These are phyloP conservation scores for Astragalus membranaceus DNA, from an alignment of 306 rosid species.

Conservation along the genomic window DNA sequence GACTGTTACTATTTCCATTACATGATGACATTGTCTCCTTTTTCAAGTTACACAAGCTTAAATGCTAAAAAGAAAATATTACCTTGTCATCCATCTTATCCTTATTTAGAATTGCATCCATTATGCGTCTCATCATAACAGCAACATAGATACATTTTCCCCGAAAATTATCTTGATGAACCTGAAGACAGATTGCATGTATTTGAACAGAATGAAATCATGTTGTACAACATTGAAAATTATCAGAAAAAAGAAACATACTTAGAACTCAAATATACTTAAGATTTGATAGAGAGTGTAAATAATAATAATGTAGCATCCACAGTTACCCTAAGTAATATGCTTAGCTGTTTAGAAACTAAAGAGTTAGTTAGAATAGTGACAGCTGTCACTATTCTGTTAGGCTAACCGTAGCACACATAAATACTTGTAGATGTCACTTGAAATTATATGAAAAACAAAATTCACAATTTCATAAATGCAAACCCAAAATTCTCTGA, in stretches of 20 bases:
- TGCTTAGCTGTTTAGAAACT: too few relatives aligned
- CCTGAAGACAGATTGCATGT: slow-evolving; percentile 33
- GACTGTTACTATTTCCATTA: background rate
- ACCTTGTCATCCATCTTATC: slow-evolving; percentile 99
- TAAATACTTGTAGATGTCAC: too few relatives aligned
- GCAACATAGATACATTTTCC: slow-evolving; percentile 87
- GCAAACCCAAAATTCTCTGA: too few relatives aligned
- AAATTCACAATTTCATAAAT: too few relatives aligned
- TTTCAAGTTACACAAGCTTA: background rate
- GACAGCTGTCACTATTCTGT: too few relatives aligned
- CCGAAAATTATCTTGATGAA: slow-evolving; percentile 52
- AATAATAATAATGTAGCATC: too few relatives aligned
- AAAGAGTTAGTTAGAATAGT: too few relatives aligned
- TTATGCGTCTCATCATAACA: slow-evolving; percentile 81
- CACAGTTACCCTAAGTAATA: too few relatives aligned
- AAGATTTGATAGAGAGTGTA: background rate
- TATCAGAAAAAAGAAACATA: background rate
- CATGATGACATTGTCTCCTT: background rate
- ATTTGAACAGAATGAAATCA: slow-evolving; percentile 9
- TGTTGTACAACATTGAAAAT: background rate
- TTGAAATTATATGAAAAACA: too few relatives aligned
- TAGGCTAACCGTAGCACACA: too few relatives aligned
- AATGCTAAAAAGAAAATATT: slow-evolving; percentile 1
- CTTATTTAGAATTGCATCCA: slow-evolving; percentile 88
- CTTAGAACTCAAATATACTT: background rate